Evolutionary conservation across 345 rosid genomes (phyloP), one percentile per base, ranked within the genome.

Genomic region (Raphanus sativus): DNA sequence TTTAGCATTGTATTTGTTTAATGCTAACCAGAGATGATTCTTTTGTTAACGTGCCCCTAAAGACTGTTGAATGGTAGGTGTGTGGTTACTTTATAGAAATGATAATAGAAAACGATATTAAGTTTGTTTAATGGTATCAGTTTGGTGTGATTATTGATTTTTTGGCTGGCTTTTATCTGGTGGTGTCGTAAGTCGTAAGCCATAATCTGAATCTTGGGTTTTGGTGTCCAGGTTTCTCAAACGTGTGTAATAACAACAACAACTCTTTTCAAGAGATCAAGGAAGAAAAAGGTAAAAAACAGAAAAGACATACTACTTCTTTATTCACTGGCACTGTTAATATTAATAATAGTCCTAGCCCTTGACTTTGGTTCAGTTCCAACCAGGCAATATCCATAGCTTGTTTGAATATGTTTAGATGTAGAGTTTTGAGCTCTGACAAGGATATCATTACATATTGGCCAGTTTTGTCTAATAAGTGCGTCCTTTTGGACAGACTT

Each of bases 281-380:
- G 93, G 73, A 89, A 83, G 92, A 91, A 84, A 69, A 89, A 89
- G 91, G 94, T 89, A 45, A 48, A 50, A 64, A 50, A 64, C 55
- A 58, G 13, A 1, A 15, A 16, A 30, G 54, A 40, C 48, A 13
- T 40, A 33, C 17, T 40, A 17, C 5, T 32, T 67, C 30, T 62
- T n/a, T 50, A n/a, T 50, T 50, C n/a, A 50, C 55, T 50, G 55
- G 2, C 21, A 4, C 13, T 40, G 48, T 10, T 10, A 40, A 11
- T 21, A 21, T 21, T 21, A 10, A 40, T 10, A 40, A 40, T 40
- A 40, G 48, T 40, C 13, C 13, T 40, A 40, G 48, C 48, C 48
- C 52, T 45, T 45, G 97, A 90, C 90, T 1, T 75, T 92, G 80
- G 85, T 12, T 45, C 21, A n/a, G 5, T 45, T 42, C 52, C 52